Base-by-base conservation (phyloP, 148 eudicot genomes). In the Dysphania ambrosioides region DNA sequence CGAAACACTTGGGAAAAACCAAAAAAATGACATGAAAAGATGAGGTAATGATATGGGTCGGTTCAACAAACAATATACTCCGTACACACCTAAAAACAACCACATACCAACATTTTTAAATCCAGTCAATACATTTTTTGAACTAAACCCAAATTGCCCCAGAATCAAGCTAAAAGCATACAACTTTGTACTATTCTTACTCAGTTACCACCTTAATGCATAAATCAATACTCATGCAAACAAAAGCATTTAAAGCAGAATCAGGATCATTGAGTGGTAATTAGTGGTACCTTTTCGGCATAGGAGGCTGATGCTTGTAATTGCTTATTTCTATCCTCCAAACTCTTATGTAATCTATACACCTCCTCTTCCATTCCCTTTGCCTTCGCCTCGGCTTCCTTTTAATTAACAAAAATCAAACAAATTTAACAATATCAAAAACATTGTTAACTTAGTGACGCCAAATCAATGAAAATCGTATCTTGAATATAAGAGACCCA, bases 361-460 rank as follows among this genome's bases (percentile, higher is more conserved):
- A 92, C 82, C 79, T 92, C 97, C 44, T 86, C 86, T 44, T 92
- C 91, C 94, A 88, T 86, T 36, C 69, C 87, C 85, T 83, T 88
- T 1, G 92, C 96, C 76, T 83, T 95, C 10, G 77, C 80, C 78
- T 95, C 99, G 56, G 92, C 99, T 87, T 92, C 94, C 99, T 95
- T 78, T 40, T 18, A 72, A 77, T n/a, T n/a, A n/a, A n/a, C n/a
- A n/a, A n/a, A n/a, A n/a, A n/a, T n/a, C n/a, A n/a, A n/a, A n/a
- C n/a, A n/a, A n/a, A n/a, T n/a, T n/a, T n/a, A n/a, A n/a, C n/a
- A n/a, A n/a, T 5, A 47, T 13, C 53, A 13, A 4, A 8, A 4
- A 36, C 8, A 36, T 15, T 8, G 12, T 8, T 42, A 8, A 42
- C 47, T 42, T 16, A 47, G 16, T 47, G 5, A 47, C 21, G 5